A percentile compares a stretch with the other conserved stretches of the same genome.
phyloP scores from a whole-genome alignment of 2,329 filamentous ascomycete genomes.

The Sporothrix dimorphospora region DNA sequence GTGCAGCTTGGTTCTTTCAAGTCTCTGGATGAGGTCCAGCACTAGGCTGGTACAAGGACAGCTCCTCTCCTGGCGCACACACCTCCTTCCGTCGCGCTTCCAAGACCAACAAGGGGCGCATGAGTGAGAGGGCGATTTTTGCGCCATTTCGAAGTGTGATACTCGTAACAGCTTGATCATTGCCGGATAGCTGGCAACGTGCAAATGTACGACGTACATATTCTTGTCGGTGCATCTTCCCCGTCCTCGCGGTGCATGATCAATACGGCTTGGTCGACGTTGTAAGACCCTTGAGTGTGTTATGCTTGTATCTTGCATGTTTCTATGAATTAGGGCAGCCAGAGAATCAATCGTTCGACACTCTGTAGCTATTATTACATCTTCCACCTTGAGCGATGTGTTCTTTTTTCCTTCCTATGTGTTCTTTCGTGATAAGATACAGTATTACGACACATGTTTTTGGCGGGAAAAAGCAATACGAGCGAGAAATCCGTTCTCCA shows the following conservation, averaged over 20 bases:
- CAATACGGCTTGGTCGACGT: not conserved
- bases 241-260: not conserved
- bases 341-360: not conserved
- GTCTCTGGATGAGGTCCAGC: not conserved
- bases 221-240: no score
- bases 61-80: not conserved
- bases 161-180: not conserved
- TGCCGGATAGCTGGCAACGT: not conserved
- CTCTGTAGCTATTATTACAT: not conserved
- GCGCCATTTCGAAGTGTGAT: not conserved
- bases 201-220: not conserved
- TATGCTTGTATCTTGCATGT: not conserved
- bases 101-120: no score
- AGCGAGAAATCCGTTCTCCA: no score
- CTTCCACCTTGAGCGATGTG: not conserved
- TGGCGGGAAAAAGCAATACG: no score
- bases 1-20: conserved; percentile 2
- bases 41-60: not conserved
- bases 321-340: no score
- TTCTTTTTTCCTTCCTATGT: no score
- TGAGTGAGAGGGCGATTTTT: not conserved
- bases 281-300: not conserved
- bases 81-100: no score
- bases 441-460: no score
- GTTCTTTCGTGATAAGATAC: no score